A percentile compares a stretch with the other conserved stretches of the same genome.
Evolutionary conservation across 2,329 filamentous ascomycete genomes (phyloP).

Genomic region (Botrytis elliptica): DNA sequence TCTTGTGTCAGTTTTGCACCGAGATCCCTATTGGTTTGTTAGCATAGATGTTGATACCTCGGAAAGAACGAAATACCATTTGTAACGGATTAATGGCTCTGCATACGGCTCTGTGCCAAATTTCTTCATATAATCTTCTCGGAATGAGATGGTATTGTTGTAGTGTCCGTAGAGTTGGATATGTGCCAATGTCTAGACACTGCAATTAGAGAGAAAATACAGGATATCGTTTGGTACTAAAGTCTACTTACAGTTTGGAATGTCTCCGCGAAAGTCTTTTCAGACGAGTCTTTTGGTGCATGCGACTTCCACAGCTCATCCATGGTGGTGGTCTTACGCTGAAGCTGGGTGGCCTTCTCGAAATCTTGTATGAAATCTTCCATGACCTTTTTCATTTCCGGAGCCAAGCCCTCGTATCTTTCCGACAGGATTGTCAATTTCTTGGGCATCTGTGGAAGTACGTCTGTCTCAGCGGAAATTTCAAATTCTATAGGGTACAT

Average conservation of each 20-base stretch:
- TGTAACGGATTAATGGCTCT: conserved; percentile 18
- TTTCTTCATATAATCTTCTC: background rate
- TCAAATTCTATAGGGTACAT: background rate
- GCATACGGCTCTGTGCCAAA: conserved; percentile 20
- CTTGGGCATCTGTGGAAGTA: background rate
- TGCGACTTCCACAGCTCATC: conserved; percentile 8
- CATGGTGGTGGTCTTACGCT: background rate
- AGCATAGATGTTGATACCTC: background rate
- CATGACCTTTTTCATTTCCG: conserved; percentile 11
- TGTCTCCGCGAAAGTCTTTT: background rate
- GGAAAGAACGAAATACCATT: conserved; percentile 6
- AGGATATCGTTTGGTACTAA: too few species aligned
- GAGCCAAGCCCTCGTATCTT: background rate
- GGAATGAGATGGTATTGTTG: conserved; percentile 10
- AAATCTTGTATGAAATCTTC: conserved; percentile 18
- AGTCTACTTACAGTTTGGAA: conserved; percentile 3
- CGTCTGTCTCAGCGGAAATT: background rate
- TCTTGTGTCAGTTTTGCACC: conserved; percentile 22
- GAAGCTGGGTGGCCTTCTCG: conserved; percentile 4
- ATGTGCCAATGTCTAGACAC: conserved; percentile 18
- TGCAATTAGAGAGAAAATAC: background rate
- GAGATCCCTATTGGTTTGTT: conserved; percentile 21
- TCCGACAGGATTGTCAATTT: conserved; percentile 6
- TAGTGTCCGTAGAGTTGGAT: conserved; percentile 20
- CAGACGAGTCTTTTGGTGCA: background rate